phyloP scores from a whole-genome alignment of 805 yeast species.

The Ogataea sp. region DNA sequence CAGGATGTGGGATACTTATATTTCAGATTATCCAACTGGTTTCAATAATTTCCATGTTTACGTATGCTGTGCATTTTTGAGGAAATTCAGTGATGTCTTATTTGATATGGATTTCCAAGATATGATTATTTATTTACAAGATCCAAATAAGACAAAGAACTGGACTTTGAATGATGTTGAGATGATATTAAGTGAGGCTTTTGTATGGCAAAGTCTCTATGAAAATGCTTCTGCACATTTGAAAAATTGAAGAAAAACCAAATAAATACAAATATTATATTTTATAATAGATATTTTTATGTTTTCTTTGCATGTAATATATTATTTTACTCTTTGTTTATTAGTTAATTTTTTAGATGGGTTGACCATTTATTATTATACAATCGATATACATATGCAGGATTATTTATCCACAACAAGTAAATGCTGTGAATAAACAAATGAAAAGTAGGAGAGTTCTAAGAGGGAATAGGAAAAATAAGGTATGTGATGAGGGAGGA shows the following conservation, averaged over 20 bases:
- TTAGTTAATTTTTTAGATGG: not conserved
- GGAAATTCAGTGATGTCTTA: conserved; percentile 75
- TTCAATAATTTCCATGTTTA: conserved; percentile 91
- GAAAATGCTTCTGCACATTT: conserved; percentile 87
- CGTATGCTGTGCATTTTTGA: conserved; percentile 94
- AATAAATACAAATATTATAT: not conserved
- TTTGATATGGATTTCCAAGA: conserved; percentile 91
- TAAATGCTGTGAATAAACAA: not conserved
- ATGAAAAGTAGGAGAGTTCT: too few relatives aligned
- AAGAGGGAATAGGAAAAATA: not conserved
- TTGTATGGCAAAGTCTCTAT: conserved; percentile 90
- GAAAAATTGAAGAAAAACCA: conserved; percentile 19
- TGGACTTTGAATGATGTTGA: conserved; percentile 93
- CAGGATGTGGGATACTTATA: conserved; percentile 97
- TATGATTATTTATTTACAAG: conserved; percentile 83
- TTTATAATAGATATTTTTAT: too few relatives aligned
- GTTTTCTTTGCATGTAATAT: too few relatives aligned
- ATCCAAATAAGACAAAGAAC: conserved; percentile 64
- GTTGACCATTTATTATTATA: conserved; percentile 2
- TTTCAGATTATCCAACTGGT: conserved; percentile 67
- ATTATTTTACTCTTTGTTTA: not conserved
- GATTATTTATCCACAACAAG: not conserved
- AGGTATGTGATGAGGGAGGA: too few relatives aligned
- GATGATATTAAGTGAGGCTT: conserved; percentile 88
- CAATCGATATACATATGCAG: not conserved